Base-by-base conservation (phyloP, 768 basidiomycete genomes). In the Lentinula boryana region DNA sequence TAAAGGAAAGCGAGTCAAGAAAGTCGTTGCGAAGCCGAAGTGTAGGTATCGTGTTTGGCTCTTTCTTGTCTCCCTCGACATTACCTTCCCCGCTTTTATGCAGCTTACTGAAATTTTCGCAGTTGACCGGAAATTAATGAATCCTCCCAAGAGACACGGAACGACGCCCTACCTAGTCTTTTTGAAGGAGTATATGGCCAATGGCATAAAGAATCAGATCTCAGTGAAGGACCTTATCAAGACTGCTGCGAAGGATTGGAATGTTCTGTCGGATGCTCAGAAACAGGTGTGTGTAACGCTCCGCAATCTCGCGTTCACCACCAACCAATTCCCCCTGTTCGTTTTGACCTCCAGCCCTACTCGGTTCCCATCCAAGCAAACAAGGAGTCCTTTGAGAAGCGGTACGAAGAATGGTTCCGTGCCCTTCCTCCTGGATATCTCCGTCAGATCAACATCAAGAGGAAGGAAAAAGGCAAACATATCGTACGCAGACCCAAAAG, bases 391-490 rank as follows among this genome's bases (percentile, higher is more conserved):
- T 75, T 65, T 36, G 56, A 63, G 46, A 70, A 74, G 33, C 66
- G 65, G 35, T 64, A 64, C 54, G 66, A 66, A 6, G 69, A 71
- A 0, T 79, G 72, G 62, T 71, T 70, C 60, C 61, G 63, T 48
- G 63, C 64, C 2, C 43, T 65, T 0, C 64, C 72, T 21, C 8
- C 38, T 0, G 12, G 50, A 2, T 61, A 72, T 3, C 31, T 76
- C 5, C 69, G 52, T 27, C 63, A 66, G 23, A 66, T 79, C 58
- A 79, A 78, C 56, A 68, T 67, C 15, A 66, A 69, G 10, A 72
- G 74, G 5, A 64, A 63, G 43, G 58, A 57, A 4, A 65, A 65
- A 48, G 74, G 74, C 0, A 72, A 71, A 60, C 21, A 7, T 2
- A 60, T 21, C 63, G 31, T 63, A 43, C 60, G 33, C 49, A 64